phyloP scores from a whole-genome alignment of 1,139 yeast species.

The Kluyveromyces sp. region DNA sequence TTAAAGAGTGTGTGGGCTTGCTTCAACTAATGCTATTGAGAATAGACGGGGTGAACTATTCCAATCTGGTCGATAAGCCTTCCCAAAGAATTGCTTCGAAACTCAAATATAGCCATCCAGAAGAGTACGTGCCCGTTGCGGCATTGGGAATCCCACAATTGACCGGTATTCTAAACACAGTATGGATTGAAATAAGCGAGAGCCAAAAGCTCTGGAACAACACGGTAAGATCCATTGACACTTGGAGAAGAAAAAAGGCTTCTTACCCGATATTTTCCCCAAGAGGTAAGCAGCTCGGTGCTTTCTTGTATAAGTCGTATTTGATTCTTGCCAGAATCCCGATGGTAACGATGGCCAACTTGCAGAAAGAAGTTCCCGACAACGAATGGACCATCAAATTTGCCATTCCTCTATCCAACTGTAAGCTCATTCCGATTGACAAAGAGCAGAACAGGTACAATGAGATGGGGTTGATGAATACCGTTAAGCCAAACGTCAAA shows the following conservation, averaged over 20 bases:
- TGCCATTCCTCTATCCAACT: slow-evolving; percentile 11
- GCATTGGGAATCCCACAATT: slow-evolving; percentile 12
- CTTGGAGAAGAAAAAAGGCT: slow-evolving; percentile 5
- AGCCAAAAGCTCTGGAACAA: slow-evolving; percentile 4
- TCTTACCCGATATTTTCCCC: slow-evolving; percentile 5
- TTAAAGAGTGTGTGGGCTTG: background rate
- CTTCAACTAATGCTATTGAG: slow-evolving; percentile 4
- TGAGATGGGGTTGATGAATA: slow-evolving; percentile 1
- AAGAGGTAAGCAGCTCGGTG: slow-evolving; percentile 12
- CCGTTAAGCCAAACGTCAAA: background rate
- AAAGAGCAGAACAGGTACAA: slow-evolving; percentile 1
- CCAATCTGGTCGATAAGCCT: slow-evolving; percentile 3
- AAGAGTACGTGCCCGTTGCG: slow-evolving; percentile 10
- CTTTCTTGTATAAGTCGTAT: slow-evolving; percentile 13
- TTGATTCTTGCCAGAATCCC: slow-evolving; percentile 11
- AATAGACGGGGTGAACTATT: slow-evolving; percentile 3
- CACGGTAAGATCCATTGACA: slow-evolving; percentile 9
- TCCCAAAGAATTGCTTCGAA: slow-evolving; percentile 2
- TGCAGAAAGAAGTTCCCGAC: background rate
- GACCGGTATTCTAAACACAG: slow-evolving; percentile 12
- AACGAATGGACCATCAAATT: slow-evolving; percentile 10
- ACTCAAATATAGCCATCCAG: slow-evolving; percentile 1
- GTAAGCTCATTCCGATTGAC: slow-evolving; percentile 5
- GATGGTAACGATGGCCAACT: background rate
- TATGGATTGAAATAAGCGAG: slow-evolving; percentile 10